Conservation (phyloP, 2,329 filamentous ascomycete genomes). For the Metarhizium sp. region DNA sequence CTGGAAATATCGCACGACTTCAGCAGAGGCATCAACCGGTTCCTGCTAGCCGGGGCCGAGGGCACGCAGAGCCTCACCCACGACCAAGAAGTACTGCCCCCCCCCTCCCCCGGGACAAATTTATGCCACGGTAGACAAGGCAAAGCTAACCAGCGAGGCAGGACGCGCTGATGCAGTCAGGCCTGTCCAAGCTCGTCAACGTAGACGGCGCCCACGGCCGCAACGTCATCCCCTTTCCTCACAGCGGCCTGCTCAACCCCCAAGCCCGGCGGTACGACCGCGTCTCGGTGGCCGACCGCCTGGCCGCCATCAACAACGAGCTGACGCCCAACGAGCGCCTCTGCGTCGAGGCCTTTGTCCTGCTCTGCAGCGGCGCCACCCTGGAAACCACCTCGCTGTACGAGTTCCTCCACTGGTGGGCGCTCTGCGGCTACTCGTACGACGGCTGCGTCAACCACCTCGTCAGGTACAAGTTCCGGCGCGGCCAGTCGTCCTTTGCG, state of each 20-base stretch:
- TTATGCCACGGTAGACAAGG: neutral
- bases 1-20: slow-evolving; percentile 30
- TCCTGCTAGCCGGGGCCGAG: slow-evolving; percentile 23
- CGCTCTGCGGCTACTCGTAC: slow-evolving; percentile 30
- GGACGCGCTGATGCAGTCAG: slow-evolving; percentile 21
- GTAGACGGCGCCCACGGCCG: slow-evolving; percentile 31
- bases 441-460: slow-evolving; percentile 27
- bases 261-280: slow-evolving; percentile 26
- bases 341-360: slow-evolving; percentile 29
- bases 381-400: slow-evolving; percentile 33
- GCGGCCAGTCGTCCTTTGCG: slow-evolving; percentile 35
- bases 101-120: neutral
- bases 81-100: slow-evolving; percentile 25
- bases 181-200: slow-evolving; percentile 33
- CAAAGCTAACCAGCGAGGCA: slow-evolving; percentile 1
- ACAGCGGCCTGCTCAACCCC: slow-evolving; percentile 23
- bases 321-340: slow-evolving; percentile 31
- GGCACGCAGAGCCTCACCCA: slow-evolving; percentile 26
- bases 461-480: slow-evolving; percentile 31
- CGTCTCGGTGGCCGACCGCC: slow-evolving; percentile 31
- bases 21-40: slow-evolving; percentile 31
- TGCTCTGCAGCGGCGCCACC: slow-evolving; percentile 32
- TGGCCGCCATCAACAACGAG: slow-evolving; percentile 27
- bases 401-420: slow-evolving; percentile 41
- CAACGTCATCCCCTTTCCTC: slow-evolving; percentile 29